Percentiles rank a stretch among this genome's conserved stretches.
These are phyloP conservation scores for Butyriboletus appendiculatus DNA, from an alignment of 1,284 basidiomycete genomes.

Conservation along the genomic window DNA sequence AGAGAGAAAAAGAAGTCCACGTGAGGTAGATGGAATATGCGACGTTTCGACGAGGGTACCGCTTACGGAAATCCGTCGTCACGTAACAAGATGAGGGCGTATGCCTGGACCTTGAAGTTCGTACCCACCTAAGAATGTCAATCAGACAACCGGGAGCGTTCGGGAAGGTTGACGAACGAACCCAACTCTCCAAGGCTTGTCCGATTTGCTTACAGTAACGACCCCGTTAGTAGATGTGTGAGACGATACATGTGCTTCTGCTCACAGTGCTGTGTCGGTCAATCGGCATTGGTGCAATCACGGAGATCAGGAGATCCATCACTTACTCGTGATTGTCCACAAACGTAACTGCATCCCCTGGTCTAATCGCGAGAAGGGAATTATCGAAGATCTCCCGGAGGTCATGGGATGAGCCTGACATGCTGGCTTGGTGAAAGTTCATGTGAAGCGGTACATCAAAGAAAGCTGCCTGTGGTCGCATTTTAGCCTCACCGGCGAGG, in stretches of 20 bases:
- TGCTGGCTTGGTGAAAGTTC: slow-evolving; percentile 69
- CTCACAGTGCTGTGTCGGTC: slow-evolving; percentile 51
- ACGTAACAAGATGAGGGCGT: slow-evolving; percentile 86
- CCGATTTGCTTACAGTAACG: slow-evolving; percentile 57
- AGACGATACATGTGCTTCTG: slow-evolving; percentile 2
- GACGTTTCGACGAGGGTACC: not conserved
- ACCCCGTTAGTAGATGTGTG: not conserved
- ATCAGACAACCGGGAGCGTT: not conserved
- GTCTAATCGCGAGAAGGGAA: slow-evolving; percentile 57
- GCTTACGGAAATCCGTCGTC: slow-evolving; percentile 84
- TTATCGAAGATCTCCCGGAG: slow-evolving; percentile 61
- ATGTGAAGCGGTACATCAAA: slow-evolving; percentile 80
- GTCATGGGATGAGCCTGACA: slow-evolving; percentile 59
- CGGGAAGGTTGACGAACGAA: slow-evolving; percentile 34
- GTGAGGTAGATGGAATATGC: not conserved
- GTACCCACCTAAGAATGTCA: slow-evolving; percentile 50
- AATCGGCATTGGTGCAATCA: not conserved
- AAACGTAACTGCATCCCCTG: slow-evolving; percentile 77
- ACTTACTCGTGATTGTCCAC: slow-evolving; percentile 84
- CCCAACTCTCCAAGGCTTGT: slow-evolving; percentile 78
- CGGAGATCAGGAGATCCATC: not conserved
- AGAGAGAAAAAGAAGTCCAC: not conserved
- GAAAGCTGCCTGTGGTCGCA: slow-evolving; percentile 59
- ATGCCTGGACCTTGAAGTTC: slow-evolving; percentile 78
- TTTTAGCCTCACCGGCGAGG: not conserved